Evolutionary conservation across 1,139 yeast species (phyloP), one percentile per base, ranked within the genome.

Genomic region (Diutina pseudorugosa): DNA sequence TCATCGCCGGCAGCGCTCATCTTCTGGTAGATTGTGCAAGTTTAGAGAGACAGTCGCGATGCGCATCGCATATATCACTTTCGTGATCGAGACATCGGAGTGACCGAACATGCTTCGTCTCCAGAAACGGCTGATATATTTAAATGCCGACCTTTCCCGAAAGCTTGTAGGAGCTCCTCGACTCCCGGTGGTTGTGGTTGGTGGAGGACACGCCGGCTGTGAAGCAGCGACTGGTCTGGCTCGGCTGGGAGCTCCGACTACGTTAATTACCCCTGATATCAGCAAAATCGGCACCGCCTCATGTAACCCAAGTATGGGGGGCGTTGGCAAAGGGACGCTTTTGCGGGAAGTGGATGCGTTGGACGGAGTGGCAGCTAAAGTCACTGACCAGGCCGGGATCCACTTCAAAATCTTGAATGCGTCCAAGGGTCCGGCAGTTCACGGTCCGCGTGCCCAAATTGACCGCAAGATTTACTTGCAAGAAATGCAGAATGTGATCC

Each of bases 161-260:
- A 25, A 45, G 21, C 21, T 45, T 16, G 21, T n/a, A 14, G 49
- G 27, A 5, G 36, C 49, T n/a, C 21, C 40, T n/a, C 20, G 25
- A 23, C 16, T 45, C 5, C 91, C 93, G 1, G 96, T 91, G 0
- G 76, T 93, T 1, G 93, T 94, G 2, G 81, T 94, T 23, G 99
- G 99, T 2, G 99, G 96, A 11, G 99, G 99, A 0, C 99, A 94
- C 69, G 98, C 98, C 42, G 99, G 99, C 2, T 85, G 96, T 60
- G 99, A 94, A 66, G 98, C 99, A 0, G 94, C 96, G 2, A 77
- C 97, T 0, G 98, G 94, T 0, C 75, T 96, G 0, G 96, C 98
- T 1, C 73, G 98, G 56, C 65, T 87, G 0, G 97, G 98, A 0
- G 77, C 85, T 1, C 58, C 63, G 2, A 88, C 98, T 0, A 70